Conservation (phyloP, 352 stramenopile genomes). For the Globisporangium alternatum region DNA sequence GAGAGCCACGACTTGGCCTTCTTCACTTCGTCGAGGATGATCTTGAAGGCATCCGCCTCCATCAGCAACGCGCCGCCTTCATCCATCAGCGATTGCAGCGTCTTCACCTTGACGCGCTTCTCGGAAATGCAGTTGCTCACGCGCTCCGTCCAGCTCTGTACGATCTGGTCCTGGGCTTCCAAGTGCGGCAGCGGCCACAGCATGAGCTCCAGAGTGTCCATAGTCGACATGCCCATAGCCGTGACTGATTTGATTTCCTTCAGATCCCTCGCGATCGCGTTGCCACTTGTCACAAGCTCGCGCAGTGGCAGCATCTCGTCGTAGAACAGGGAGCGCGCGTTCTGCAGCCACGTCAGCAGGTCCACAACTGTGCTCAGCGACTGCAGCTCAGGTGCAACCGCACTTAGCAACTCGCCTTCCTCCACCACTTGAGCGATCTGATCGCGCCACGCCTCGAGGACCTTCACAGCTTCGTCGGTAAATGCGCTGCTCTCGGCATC, state of each 20-base stretch:
- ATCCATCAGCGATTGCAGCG: constrained; percentile 54
- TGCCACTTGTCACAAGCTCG: constrained; percentile 54
- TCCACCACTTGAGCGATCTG: constrained; percentile 55
- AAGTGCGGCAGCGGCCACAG: constrained; percentile 78
- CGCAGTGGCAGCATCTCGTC: constrained; percentile 66
- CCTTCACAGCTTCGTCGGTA: constrained; percentile 66
- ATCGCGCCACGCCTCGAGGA: constrained; percentile 66
- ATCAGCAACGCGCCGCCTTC: constrained; percentile 59
- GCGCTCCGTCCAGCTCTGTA: constrained; percentile 58
- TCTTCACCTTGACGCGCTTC: constrained; percentile 52
- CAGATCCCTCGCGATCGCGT: constrained; percentile 34
- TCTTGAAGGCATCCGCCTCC: constrained; percentile 73
- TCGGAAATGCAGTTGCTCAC: constrained; percentile 57
- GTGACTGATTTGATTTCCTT: constrained; percentile 19
- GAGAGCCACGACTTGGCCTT: constrained; percentile 77
- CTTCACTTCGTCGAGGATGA: constrained; percentile 80
- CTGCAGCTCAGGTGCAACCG: constrained; percentile 56
- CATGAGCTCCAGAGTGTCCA: constrained; percentile 46
- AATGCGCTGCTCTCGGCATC: constrained; percentile 27
- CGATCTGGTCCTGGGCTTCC: constrained; percentile 55
- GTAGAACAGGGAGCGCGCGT: constrained; percentile 75
- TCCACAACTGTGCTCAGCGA: constrained; percentile 46
- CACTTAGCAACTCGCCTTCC: constrained; percentile 67
- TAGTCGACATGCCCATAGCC: constrained; percentile 26
- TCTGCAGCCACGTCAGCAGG: constrained; percentile 76